Base-by-base conservation (phyloP, 1,284 basidiomycete species). In the Cutaneotrichosporon cavernicola region DNA sequence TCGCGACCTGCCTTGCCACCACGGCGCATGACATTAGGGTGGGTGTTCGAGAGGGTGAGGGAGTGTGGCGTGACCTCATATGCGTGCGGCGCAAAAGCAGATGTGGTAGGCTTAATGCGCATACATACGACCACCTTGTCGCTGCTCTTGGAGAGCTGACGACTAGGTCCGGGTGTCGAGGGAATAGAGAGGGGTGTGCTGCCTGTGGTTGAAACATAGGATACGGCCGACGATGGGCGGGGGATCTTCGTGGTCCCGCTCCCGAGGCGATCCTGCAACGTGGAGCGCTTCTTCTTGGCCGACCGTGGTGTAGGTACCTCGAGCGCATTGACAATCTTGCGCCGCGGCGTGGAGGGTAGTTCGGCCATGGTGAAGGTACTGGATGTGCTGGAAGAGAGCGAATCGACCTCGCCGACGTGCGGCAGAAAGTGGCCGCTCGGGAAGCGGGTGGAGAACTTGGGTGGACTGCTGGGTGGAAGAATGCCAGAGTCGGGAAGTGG, bases 81-180 rank as follows among this genome's bases (percentile, higher is more conserved):
- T 13, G 78, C 76, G 11, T 63, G 69, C 4, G 65, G 50, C 2
- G 72, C 60, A 53, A 78, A 78, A n/a, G 66, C 26, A 5, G 72
- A 76, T 14, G 52, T 49, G 2, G 78, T 77, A 6, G 78, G 78
- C 61, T 80, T 80, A 65, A 78, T 72, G 76, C 77, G 71, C 60
- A 78, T 74, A 63, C 78, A 80, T 30, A 80, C 78, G 11, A 78
- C 69, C 26, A 80, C 78, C 61, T 80, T 80, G 66, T 80, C 78
- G 31, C 67, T 66, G 47, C 16, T 50, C 57, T 58, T 55, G 36
- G n/a, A 14, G 6, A 32, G 26, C 30, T 53, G 22, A 11, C 32
- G 49, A 5, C 58, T 60, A 43, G 34, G 43, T 6, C 47, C 47
- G 3, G 61, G 61, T n/a, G 61, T 58, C 1, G 30, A 30, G n/a